A percentile compares a stretch with the other conserved stretches of the same genome.
phyloP scores from a whole-genome alignment of 139 green algal species.

The Dunaliella primolecta region DNA sequence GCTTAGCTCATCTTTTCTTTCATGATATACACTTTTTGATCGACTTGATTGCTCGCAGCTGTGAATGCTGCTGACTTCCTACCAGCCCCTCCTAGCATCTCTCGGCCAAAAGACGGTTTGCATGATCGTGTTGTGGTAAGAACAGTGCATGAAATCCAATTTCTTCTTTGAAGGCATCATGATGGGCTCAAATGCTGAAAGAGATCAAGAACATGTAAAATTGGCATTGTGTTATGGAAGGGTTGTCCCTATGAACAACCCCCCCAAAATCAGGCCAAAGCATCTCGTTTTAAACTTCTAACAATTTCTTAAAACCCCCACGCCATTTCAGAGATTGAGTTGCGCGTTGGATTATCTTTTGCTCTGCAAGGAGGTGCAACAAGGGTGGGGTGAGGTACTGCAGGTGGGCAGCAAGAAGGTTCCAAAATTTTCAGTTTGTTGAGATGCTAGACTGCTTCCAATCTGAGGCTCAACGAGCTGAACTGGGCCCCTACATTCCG shows the following conservation, averaged over 20 bases:
- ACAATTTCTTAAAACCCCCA: no score
- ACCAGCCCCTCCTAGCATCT: constrained; percentile 30
- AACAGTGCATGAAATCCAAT: no score
- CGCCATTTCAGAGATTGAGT: background rate
- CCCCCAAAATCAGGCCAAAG: no score
- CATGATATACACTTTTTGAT: no score
- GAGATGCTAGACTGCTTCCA: background rate
- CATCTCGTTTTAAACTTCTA: no score
- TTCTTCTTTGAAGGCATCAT: no score
- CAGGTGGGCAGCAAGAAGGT: background rate
- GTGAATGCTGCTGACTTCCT: constrained; percentile 79
- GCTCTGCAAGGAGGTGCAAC: background rate
- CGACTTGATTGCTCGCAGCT: constrained; percentile 59
- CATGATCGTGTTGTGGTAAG: background rate
- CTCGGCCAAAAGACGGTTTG: background rate
- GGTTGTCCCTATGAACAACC: no score
- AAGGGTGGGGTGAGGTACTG: background rate
- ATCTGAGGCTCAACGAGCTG: background rate
- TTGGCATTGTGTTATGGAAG: no score
- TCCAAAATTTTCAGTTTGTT: background rate
- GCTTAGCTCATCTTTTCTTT: no score
- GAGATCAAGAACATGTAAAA: no score
- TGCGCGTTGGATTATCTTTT: background rate
- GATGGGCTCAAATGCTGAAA: no score
- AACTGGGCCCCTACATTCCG: background rate